Base-by-base conservation (phyloP, 805 yeast species). In the Pichia occidentalis region DNA sequence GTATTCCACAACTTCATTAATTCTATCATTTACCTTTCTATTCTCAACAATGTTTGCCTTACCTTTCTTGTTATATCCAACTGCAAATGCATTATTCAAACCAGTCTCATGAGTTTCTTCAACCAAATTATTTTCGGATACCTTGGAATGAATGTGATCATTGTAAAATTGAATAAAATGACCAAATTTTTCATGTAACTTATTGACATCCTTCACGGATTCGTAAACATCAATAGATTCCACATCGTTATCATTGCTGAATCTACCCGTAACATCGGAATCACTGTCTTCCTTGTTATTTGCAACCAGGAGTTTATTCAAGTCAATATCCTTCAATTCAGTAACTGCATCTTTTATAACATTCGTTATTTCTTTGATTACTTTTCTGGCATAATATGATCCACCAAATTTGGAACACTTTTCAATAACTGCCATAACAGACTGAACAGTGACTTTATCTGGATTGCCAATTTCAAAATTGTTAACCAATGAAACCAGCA, bases 351-450 rank as follows among this genome's bases (percentile, higher is more conserved):
- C 58, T 37, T 68, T 61, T 2, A 86, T 73, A 23, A 84, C 44
- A n/a, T 63, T 66, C 0, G 86, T 79, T 25, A 87, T 51, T 29
- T 67, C 72, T 40, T 69, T 68, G 1, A 82, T 71, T 52, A 73
- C 68, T 28, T 50, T 50, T 34, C 92, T 66, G 5, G 84, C 79
- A 46, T 39, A 50, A 12, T 31, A 33, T 8, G 54, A 46, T 16
- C 56, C 54, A 14, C 61, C 59, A 60, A 65, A 37, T 73, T 80
- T 17, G 77, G 68, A 30, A 67, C 64, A 40, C 59, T 65, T 40
- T 59, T 67, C 38, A 65, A 67, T 19, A 62, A 66, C 23, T 69
- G 64, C 34, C 5, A 84, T 73, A 19, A 76, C 78, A 4, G 68
- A 61, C 0, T 75, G 60, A 39, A 75, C 79, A 0, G 71, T 68